Evolutionary conservation across 352 stramenopile species (phyloP), one percentile per base, ranked within the genome.

Genomic region (Blastocystis sp.): DNA sequence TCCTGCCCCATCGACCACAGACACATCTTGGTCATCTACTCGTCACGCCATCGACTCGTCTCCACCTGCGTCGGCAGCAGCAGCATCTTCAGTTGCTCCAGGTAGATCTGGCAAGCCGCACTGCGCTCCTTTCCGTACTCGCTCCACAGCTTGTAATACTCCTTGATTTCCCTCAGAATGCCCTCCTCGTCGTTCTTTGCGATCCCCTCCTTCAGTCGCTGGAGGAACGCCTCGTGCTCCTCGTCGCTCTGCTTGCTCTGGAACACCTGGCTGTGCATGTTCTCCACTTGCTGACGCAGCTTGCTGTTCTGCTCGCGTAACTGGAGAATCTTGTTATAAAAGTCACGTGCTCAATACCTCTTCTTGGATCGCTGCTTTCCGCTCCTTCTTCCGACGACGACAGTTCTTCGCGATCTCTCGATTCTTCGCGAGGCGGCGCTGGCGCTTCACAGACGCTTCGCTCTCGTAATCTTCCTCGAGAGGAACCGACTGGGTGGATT

Each of bases 361-460:
- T 11, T 88, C 29, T 34, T 55, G 34, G 11, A 88, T 66, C 13
- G 77, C 77, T 50, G 29, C 66, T 26, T 79, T 88, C 45, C 82
- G 70, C 55, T 91, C 90, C 47, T 90, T 79, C 90, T 91, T 91
- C 15, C 90, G 76, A 43, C 61, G 45, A 29, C 90, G 59, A 62
- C 90, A 91, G 63, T 91, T 91, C 47, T 90, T 90, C 37, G 90
- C 90, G 43, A 91, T 91, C 64, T 91, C 90, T 47, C 90, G 75
- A 69, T 91, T 91, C 88, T 88, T 91, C 75, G 90, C 88, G 26
- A 91, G 79, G 18, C 90, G 53, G 3, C 69, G 62, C 29, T 79
- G 39, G 41, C 59, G 53, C 66, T 76, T 68, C 34, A 26, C 59
- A 39, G 47, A 20, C 47, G 73, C 63, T 23, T 76, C 55, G 41